Conservation (phyloP, 2,329 filamentous ascomycete genomes). For the Monilinia polystroma region DNA sequence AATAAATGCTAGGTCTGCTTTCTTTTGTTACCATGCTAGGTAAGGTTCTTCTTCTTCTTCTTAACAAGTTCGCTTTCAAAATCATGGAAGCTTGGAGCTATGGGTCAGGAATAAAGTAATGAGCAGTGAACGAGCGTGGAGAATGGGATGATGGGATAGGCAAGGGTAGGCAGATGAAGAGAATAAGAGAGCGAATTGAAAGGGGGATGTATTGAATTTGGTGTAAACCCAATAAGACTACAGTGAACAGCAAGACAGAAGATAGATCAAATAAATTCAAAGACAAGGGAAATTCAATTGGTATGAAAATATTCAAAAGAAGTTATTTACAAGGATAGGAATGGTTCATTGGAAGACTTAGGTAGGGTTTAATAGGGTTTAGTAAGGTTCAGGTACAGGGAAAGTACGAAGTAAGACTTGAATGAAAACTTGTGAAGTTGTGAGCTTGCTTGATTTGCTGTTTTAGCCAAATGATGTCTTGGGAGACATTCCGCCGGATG, state of each 20-base stretch:
- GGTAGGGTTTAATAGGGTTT: conserved; percentile 11
- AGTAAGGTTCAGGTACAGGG: conserved; percentile 14
- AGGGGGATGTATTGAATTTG: background rate
- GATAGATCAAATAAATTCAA: background rate
- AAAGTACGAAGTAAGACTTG: conserved; percentile 12
- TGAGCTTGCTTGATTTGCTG: conserved; percentile 5
- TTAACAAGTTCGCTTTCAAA: background rate
- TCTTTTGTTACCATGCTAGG: conserved; percentile 14
- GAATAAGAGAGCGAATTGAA: background rate
- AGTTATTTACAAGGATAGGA: background rate
- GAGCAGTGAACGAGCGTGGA: background rate
- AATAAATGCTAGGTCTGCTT: conserved; percentile 12
- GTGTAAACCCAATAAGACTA: conserved; percentile 4
- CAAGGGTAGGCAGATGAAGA: conserved; percentile 1
- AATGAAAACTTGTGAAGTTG: background rate
- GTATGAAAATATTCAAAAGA: background rate
- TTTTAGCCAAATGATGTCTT: conserved; percentile 15
- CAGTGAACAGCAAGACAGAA: background rate
- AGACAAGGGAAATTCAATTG: conserved; percentile 3
- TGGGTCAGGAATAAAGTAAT: background rate
- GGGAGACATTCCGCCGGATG: background rate
- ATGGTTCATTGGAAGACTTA: background rate
- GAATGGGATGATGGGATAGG: conserved; percentile 11
- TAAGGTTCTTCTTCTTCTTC: conserved; percentile 11
- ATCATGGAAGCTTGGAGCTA: background rate